These are phyloP conservation scores for Chaetomidium leptoderma DNA, from an alignment of 495 filamentous ascomycete genomes.

Conservation along the genomic window DNA sequence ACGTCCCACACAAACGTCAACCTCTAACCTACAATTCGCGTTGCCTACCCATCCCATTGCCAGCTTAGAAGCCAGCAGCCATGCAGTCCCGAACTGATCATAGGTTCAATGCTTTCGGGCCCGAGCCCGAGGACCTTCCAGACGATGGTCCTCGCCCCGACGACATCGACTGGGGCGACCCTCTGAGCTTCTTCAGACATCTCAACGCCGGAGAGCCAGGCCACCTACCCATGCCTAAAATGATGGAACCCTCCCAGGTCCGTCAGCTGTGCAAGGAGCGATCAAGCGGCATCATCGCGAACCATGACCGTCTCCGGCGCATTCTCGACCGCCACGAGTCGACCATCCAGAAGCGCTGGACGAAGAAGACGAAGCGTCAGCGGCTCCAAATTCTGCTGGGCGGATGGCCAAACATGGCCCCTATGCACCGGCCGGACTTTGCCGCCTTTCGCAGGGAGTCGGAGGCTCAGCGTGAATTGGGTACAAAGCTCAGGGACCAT, in stretches of 20 bases:
- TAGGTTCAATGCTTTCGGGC: not conserved
- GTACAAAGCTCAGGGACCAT: conserved; percentile 13
- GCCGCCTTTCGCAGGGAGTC: conserved; percentile 35
- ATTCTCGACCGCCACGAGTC: conserved; percentile 47
- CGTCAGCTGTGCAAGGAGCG: not conserved
- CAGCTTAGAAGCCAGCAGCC: not conserved
- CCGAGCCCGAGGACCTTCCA: not conserved
- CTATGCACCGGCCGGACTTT: conserved; percentile 50
- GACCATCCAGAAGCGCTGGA: conserved; percentile 47
- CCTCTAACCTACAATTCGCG: too few species aligned
- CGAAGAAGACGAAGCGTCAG: conserved; percentile 46
- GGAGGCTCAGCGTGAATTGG: conserved; percentile 4
- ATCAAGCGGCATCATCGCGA: not conserved
- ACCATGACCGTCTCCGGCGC: not conserved
- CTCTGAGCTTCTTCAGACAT: not conserved
- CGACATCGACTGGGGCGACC: not conserved
- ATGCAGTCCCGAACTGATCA: not conserved
- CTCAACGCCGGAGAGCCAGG: not conserved
- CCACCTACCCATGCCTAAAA: not conserved
- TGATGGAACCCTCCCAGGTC: not conserved
- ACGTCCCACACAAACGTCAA: too few species aligned
- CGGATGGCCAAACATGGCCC: conserved; percentile 49
- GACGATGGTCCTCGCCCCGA: not conserved
- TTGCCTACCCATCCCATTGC: too few species aligned
- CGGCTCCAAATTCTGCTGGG: conserved; percentile 38